Evolutionary conservation across 495 filamentous ascomycete species (phyloP).

Genomic region (Recurvomyces mirabilis): DNA sequence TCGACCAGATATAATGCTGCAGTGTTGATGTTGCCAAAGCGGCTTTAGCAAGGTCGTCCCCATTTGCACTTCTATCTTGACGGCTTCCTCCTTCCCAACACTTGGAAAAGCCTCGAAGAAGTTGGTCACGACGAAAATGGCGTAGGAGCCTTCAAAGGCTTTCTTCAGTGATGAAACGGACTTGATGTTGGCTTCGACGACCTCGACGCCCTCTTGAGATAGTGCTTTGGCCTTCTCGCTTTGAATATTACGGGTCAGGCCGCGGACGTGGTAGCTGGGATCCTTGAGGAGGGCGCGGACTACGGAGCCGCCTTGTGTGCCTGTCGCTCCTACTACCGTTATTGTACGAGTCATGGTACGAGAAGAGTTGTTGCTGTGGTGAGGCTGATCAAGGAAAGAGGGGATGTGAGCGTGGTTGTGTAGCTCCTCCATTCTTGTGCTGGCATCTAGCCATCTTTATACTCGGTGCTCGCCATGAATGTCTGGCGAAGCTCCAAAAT

Average conservation of each 20-base stretch:
- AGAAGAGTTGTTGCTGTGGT: no score
- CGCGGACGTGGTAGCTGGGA: slow-evolving; percentile 29
- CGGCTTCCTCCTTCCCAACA: background rate
- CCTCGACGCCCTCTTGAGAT: slow-evolving; percentile 32
- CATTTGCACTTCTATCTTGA: slow-evolving; percentile 10
- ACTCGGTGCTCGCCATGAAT: no score
- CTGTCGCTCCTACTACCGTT: slow-evolving; percentile 35
- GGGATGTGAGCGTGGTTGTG: no score
- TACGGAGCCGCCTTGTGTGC: slow-evolving; percentile 37
- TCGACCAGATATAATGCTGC: slow-evolving; percentile 5
- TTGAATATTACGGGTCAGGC: slow-evolving; percentile 38
- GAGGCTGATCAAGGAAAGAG: no score
- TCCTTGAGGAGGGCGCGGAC: slow-evolving; percentile 29
- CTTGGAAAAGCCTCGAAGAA: slow-evolving; percentile 34
- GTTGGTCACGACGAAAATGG: slow-evolving; percentile 42
- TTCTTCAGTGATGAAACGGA: slow-evolving; percentile 30
- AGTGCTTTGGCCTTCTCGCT: slow-evolving; percentile 32
- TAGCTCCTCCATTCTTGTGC: no score
- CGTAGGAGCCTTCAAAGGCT: slow-evolving; percentile 36
- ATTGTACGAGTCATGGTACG: background rate
- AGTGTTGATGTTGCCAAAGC: slow-evolving; percentile 5
- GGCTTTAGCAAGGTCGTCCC: slow-evolving; percentile 19
- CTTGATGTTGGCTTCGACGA: slow-evolving; percentile 36
- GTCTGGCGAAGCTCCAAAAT: no score
- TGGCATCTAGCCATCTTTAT: no score